These are phyloP conservation scores for Beta macrorhiza DNA, from an alignment of 179 eudicot genomes.

Conservation along the genomic window DNA sequence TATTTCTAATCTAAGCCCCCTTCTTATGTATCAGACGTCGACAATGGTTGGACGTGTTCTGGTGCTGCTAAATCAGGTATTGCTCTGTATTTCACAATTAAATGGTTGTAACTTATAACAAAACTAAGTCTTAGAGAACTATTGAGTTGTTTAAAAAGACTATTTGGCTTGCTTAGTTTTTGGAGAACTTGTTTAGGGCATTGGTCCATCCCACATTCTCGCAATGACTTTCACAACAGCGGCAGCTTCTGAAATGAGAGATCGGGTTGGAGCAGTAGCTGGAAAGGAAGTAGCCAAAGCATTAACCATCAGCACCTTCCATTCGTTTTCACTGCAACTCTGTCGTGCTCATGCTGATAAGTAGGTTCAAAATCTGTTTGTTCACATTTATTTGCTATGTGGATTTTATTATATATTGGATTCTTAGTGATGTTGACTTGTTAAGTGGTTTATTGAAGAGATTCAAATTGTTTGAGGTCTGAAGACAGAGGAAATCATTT, in stretches of 20 bases:
- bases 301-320: conserved; percentile 86
- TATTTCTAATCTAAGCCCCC: conserved; percentile 1
- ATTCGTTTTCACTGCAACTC: conserved; percentile 86
- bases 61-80: conserved; percentile 79
- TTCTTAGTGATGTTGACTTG: neutral
- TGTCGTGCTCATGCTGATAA: conserved; percentile 93
- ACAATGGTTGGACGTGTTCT: conserved; percentile 95
- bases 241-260: conserved; percentile 97
- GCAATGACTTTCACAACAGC: conserved; percentile 99
- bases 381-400: neutral
- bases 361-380: conserved; percentile 40
- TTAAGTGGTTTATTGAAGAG: conserved; percentile 1
- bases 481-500: neutral
- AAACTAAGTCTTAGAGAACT: neutral
- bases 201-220: conserved; percentile 76
- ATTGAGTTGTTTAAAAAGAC: neutral
- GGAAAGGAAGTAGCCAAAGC: conserved; percentile 84
- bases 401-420: neutral
- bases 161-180: conserved; percentile 10
- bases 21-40: conserved; percentile 62
- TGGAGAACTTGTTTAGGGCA: conserved; percentile 47
- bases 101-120: neutral
- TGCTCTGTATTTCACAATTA: neutral
- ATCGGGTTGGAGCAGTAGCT: conserved; percentile 71
- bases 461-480: conserved; percentile 6